Evolutionary conservation across 2,329 filamentous ascomycete species (phyloP).

Genomic region (Xylaria sp.): DNA sequence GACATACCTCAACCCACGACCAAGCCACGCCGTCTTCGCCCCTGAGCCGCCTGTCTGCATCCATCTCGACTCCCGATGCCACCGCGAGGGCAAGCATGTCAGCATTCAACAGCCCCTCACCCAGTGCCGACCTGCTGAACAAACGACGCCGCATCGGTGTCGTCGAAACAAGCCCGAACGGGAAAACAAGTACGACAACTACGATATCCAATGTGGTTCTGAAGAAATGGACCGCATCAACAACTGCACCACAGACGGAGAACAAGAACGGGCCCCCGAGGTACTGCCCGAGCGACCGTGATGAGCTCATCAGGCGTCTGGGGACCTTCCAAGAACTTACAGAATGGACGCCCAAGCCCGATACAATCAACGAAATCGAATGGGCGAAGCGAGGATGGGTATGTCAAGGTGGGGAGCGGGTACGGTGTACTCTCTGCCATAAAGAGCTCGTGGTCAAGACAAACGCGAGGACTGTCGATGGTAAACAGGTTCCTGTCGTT

Average conservation of each 20-base stretch:
- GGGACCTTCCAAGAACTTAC: conserved; percentile 92
- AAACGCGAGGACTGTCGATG: conserved; percentile 68
- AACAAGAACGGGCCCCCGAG: conserved; percentile 63
- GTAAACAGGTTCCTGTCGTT: conserved; percentile 64
- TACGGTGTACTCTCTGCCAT: conserved; percentile 86
- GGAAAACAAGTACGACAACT: conserved; percentile 46
- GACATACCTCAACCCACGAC: conserved; percentile 52
- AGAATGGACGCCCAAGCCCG: conserved; percentile 92
- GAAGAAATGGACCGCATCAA: conserved; percentile 54
- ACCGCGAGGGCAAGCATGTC: conserved; percentile 37
- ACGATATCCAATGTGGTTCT: conserved; percentile 57
- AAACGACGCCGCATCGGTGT: conserved; percentile 66
- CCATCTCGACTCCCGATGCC: conserved; percentile 44
- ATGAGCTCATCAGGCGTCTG: conserved; percentile 81
- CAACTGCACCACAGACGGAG: conserved; percentile 44
- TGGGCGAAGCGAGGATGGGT: conserved; percentile 96
- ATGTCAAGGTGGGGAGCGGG: conserved; percentile 83
- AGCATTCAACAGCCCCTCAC: conserved; percentile 35
- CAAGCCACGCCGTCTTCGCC: conserved; percentile 33
- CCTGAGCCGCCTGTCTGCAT: conserved; percentile 49
- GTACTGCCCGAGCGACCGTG: conserved; percentile 88
- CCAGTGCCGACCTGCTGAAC: conserved; percentile 55
- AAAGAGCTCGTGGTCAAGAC: conserved; percentile 86
- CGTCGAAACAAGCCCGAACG: conserved; percentile 54
- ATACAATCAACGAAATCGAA: conserved; percentile 85